phyloP scores from a whole-genome alignment of 2,329 filamentous ascomycete genomes.

The Stachybotrys chlorohalonatus region DNA sequence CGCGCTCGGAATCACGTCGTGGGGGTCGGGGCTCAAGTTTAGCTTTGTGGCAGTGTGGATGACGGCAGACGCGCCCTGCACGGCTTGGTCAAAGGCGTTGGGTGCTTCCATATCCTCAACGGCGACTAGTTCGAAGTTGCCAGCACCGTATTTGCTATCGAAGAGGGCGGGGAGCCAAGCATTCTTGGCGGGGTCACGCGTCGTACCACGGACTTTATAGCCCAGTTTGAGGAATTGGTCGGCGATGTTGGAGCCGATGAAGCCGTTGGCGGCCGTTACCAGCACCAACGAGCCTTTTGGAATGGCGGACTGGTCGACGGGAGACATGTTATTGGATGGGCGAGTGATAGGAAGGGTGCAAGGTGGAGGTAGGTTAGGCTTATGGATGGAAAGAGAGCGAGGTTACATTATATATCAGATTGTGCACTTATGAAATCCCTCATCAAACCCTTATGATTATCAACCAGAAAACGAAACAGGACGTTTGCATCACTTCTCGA shows the following conservation, averaged over 20 bases:
- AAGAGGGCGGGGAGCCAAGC: slow-evolving; percentile 20
- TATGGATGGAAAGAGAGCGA: too few species aligned
- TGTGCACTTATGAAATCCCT: too few species aligned
- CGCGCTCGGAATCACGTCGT: slow-evolving; percentile 25
- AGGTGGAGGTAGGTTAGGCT: too few species aligned
- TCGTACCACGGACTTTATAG: slow-evolving; percentile 35
- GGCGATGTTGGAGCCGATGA: slow-evolving; percentile 29
- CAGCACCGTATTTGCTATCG: slow-evolving; percentile 21
- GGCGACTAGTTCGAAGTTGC: slow-evolving; percentile 21
- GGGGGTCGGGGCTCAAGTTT: slow-evolving; percentile 23
- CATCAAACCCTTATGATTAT: too few species aligned
- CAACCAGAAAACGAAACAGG: too few species aligned
- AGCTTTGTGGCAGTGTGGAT: slow-evolving; percentile 28
- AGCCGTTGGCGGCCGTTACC: slow-evolving; percentile 32
- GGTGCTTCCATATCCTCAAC: slow-evolving; percentile 23
- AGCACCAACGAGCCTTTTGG: slow-evolving; percentile 24
- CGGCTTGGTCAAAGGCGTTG: slow-evolving; percentile 14
- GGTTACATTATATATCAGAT: too few species aligned
- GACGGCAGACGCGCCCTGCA: slow-evolving; percentile 20
- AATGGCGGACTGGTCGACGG: not conserved
- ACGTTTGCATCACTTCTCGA: too few species aligned
- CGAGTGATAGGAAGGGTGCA: too few species aligned
- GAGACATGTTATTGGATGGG: too few species aligned
- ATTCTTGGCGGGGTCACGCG: slow-evolving; percentile 22
- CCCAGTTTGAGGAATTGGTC: slow-evolving; percentile 27